Evolutionary conservation across 306 rosid genomes (phyloP), one percentile per base, ranked within the genome.

Genomic region (Biancaea sappan): DNA sequence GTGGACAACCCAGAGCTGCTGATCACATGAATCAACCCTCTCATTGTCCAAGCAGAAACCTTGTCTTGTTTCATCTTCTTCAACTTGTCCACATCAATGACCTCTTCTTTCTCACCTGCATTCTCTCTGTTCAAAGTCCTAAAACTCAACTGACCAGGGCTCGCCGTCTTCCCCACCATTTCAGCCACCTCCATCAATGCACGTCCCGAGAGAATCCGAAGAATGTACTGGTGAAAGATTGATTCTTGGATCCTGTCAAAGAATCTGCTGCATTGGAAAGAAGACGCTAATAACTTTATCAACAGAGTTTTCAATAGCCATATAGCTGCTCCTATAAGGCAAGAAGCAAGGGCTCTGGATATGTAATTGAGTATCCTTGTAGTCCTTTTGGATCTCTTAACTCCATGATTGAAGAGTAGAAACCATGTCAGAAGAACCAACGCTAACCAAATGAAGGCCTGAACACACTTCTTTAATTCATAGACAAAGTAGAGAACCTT

Each of bases 41-140:
- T 91, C 92, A 94, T 85, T 4, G 98, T 94, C 97, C 92, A 94
- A 82, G 96, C 91, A 46, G 97, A 94, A 81, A 94, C 81, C 29
- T 79, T 91, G 73, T 75, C 94, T 67, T 81, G 91, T 69, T 87
- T 91, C 90, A 88, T 89, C 71, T 85, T 89, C 53, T 86, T 85
- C 11, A 94, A 91, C 84, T 83, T 89, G 14, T 91, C 97, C 0
- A 94, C 91, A 83, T 94, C 94, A 75, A 91, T 89, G 47, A 89
- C 96, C 75, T 91, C 88, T 82, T 87, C 77, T 86, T 86, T 31
- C 79, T 75, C 41, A 77, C 85, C 68, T 76, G 66, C 62, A 0
- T 82, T 84, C 15, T 66, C 82, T 25, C 71, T 78, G 61, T 63
- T 57, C 81, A 76, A 3, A 32, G 77, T 85, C 77, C 66, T 85